Evolutionary conservation across 2,329 filamentous ascomycete species (phyloP), one percentile per base, ranked within the genome.

Genomic region (Corynespora cassiicola): DNA sequence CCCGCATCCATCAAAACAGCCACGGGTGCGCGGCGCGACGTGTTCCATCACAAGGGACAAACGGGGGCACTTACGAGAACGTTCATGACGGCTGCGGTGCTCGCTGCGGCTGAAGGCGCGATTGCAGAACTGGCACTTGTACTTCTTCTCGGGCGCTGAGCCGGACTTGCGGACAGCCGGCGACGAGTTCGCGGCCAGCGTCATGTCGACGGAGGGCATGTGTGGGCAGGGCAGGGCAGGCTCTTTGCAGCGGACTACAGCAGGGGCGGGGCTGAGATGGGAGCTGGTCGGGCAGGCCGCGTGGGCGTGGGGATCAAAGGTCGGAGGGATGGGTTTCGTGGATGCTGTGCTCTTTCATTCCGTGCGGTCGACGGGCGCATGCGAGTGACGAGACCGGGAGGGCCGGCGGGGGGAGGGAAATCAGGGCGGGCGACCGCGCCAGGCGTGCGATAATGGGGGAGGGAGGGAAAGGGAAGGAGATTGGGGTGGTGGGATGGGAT

Each of bases 61-160:
- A 12, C 36, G 22, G 39, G 40, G 42, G 36, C 31, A 92, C 92
- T 79, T 94, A 97, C 94, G 94, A 70, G 90, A 96, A 75, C 94
- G 83, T 75, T 99, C 94, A 74, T 99, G 94, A 73, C 94, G 82
- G 74, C 90, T 96, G 61, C 94, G 84, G 73, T 99, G 94, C 74
- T 99, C 94, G 71, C 90, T 96, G 71, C 94, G 82, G 76, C 91
- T 96, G 72, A 99, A 99, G 51, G 94, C 94, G 72, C 94, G 83
- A 75, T 91, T 91, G 78, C 94, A 97, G 74, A 96, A 97, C 78
- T 96, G 90, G 77, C 94, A 99, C 73, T 97, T 96, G 84, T 99
- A 99, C 75, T 96, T 96, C 79, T 95, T 92, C 78, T 97, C 94
- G 39, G 91, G 90, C 58, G 84, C 86, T 58, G 85, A 75, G 47